Evolutionary conservation across 2,329 filamentous ascomycete species (phyloP).

Genomic region (Talaromyces marneffei): DNA sequence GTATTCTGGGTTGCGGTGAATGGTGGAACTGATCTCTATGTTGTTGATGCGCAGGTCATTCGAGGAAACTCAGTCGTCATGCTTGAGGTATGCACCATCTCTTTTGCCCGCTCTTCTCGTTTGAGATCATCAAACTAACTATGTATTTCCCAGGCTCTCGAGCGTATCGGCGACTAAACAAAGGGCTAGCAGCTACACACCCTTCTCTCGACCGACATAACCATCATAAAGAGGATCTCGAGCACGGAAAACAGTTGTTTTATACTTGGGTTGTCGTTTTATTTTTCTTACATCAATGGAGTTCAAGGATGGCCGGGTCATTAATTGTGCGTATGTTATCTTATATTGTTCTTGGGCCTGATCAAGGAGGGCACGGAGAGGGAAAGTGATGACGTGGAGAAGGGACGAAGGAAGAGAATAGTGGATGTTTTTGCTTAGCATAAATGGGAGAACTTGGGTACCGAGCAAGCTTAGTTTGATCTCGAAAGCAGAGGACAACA

Average conservation of each 20-base stretch:
- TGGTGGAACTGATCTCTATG: not conserved
- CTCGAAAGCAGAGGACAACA: not conserved
- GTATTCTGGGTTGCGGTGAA: not conserved
- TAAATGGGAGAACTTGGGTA: not conserved
- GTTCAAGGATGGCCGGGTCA: constrained; percentile 11
- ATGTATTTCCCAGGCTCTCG: constrained; percentile 28
- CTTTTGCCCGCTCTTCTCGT: not conserved
- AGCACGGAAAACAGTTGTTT: not conserved
- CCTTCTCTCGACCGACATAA: not conserved
- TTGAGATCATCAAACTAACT: not conserved
- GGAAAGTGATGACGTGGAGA: not conserved
- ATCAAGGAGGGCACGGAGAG: not conserved
- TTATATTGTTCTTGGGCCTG: not conserved
- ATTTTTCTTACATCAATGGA: constrained; percentile 4
- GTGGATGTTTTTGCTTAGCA: not conserved
- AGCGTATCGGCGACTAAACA: constrained; percentile 41
- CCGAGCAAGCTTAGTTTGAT: not conserved
- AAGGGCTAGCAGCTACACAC: not conserved
- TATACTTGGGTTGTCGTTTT: not conserved
- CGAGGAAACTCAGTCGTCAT: constrained; percentile 98
- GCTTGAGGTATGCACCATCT: constrained; percentile 60
- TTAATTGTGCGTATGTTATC: not conserved
- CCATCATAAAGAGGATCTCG: not conserved
- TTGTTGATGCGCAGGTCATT: constrained; percentile 61
- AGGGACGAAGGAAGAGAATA: not conserved